Evolutionary conservation across 768 basidiomycete species (phyloP), one percentile per base, ranked within the genome.

Genomic region (Suillus subalutaceus): DNA sequence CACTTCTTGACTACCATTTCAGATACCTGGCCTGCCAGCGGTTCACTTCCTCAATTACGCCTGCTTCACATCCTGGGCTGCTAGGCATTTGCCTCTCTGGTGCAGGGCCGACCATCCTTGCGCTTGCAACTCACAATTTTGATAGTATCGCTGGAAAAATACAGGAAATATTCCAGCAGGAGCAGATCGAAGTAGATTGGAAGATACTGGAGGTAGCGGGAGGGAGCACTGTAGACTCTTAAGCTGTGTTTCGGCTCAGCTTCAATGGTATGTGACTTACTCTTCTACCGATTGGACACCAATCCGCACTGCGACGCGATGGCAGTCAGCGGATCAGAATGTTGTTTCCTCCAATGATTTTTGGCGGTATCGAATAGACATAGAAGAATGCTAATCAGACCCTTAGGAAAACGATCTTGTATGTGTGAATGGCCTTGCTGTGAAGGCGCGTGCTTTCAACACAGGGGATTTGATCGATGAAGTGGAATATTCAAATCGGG

Each of bases 51-150:
- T 82, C 84, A 18, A 90, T 99, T 62, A 97, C 97, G 1, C 96
- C 96, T 6, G 70, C 85, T 10, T 90, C 93, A 0, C 96, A 99
- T 78, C 93, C 94, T 0, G 97, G 97, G n/a, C 82, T 99, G 5
- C 84, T 99, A 10, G 97, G 97, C 5, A 97, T 99, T 64, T 99
- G 97, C 77, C 88, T 99, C 41, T 99, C 97, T 2, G 97, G 97
- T 8, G 97, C 97, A 6, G 97, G 97, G 0, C 97, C 97, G 4
- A 98, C 97, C 6, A 97, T 99, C 68, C 86, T 99, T 67, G 97
- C 97, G 1, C 86, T 99, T 20, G 97, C 97, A 2, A 96, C 93
- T 0, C 78, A 80, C 41, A 89, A 90, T 32, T 99, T 93, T 71
- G 92, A 95, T 55, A 82, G 81, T 8, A 97, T 99, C 66, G 96